phyloP scores from a whole-genome alignment of 768 basidiomycete genomes.

The Mycena pura region DNA sequence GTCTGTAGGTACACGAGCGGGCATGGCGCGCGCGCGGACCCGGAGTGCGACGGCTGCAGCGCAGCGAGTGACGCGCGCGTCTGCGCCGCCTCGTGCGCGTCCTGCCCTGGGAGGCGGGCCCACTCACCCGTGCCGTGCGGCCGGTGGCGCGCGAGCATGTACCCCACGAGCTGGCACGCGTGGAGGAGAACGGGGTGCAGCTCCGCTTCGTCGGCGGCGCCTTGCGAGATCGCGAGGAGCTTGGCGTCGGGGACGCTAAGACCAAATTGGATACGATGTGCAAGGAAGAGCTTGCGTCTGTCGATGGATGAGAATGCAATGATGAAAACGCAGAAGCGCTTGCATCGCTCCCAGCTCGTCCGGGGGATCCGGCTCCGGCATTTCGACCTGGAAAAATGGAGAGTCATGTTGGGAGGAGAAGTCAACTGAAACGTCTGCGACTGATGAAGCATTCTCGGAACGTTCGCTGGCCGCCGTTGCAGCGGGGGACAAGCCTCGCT shows the following conservation, averaged over 20 bases:
- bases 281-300: constrained; percentile 14
- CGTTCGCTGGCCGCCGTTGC: background rate
- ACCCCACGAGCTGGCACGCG: constrained; percentile 20
- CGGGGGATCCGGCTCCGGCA: background rate
- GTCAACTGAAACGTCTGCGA: too few relatives aligned
- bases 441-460: too few relatives aligned
- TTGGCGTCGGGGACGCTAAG: constrained; percentile 1
- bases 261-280: constrained; percentile 14
- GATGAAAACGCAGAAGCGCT: background rate
- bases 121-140: background rate
- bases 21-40: background rate
- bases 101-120: background rate
- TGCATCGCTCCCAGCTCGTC: constrained; percentile 8
- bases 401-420: too few relatives aligned
- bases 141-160: constrained; percentile 15
- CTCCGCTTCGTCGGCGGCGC: background rate
- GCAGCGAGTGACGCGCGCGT: background rate
- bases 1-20: constrained; percentile 12
- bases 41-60: background rate
- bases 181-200: constrained; percentile 11
- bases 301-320: background rate
- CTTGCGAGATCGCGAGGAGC: background rate
- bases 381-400: background rate
- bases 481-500: background rate
- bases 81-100: constrained; percentile 12